Percentiles rank a stretch among this genome's conserved stretches.
phyloP scores from a whole-genome alignment of 768 basidiomycete species.

The Russula earlei region DNA sequence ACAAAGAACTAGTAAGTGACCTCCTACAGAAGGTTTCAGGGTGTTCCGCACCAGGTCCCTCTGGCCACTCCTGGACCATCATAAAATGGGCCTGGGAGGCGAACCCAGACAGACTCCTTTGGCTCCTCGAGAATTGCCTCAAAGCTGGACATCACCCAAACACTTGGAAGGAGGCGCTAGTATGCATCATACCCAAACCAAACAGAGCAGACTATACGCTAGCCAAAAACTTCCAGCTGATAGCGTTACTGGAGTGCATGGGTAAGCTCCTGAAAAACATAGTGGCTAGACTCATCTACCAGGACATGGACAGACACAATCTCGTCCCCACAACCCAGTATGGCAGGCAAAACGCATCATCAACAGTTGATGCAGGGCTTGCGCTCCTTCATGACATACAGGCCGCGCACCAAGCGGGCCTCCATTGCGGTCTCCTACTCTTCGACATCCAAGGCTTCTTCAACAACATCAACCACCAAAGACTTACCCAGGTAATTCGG shows the following conservation, averaged over 20 bases:
- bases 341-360: neutral
- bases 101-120: neutral
- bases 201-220: too few relatives aligned
- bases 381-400: neutral
- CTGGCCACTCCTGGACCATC: neutral
- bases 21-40: too few relatives aligned
- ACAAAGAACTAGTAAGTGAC: too few relatives aligned
- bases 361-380: neutral
- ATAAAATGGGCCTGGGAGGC: neutral
- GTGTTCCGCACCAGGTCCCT: neutral
- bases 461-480: neutral
- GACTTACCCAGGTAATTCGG: neutral
- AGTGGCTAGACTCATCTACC: too few relatives aligned
- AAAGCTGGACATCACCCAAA: neutral
- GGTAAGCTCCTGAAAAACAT: too few relatives aligned
- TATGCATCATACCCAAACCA: neutral
- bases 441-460: neutral
- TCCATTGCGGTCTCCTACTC: neutral
- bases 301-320: neutral
- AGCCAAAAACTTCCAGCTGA: too few relatives aligned
- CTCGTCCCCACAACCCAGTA: neutral
- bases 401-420: neutral
- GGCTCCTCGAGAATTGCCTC: neutral
- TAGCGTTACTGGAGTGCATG: too few relatives aligned
- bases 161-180: neutral